Percentiles rank a stretch among this genome's conserved stretches.
Conservation (phyloP, 192 early-diverging fungal species). For the Rhizoclosmatium globosum region DNA sequence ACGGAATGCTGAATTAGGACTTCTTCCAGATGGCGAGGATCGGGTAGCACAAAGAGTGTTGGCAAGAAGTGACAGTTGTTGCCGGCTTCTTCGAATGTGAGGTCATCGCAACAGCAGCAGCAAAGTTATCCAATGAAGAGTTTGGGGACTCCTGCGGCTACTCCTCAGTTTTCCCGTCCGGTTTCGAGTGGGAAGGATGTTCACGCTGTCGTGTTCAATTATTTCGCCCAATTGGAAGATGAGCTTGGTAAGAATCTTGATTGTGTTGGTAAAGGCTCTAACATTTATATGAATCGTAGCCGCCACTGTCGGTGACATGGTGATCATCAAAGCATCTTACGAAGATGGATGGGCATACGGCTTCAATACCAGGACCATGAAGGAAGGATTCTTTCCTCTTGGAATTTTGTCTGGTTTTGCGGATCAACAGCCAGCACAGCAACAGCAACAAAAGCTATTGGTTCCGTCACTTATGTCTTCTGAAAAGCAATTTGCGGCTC, state of each 20-base stretch:
- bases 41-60: not conserved
- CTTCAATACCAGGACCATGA: constrained; percentile 44
- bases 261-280: too few species aligned
- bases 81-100: not conserved
- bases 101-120: not conserved
- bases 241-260: not conserved
- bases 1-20: not conserved
- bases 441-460: not conserved
- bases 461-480: not conserved
- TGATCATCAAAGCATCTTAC: constrained; percentile 54
- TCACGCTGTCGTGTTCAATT: constrained; percentile 15
- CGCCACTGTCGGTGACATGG: constrained; percentile 42
- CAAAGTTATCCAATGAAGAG: not conserved
- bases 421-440: not conserved
- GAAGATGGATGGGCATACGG: constrained; percentile 67
- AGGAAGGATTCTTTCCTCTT: constrained; percentile 30
- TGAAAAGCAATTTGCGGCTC: not conserved
- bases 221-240: constrained; percentile 1
- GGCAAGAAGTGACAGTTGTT: not conserved
- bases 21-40: not conserved
- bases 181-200: not conserved
- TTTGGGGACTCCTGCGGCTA: not conserved
- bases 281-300: not conserved
- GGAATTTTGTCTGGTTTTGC: not conserved
- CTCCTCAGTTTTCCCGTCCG: constrained; percentile 1